phyloP scores from a whole-genome alignment of 106 monocot species.

The Dendrobium huoshanense region DNA sequence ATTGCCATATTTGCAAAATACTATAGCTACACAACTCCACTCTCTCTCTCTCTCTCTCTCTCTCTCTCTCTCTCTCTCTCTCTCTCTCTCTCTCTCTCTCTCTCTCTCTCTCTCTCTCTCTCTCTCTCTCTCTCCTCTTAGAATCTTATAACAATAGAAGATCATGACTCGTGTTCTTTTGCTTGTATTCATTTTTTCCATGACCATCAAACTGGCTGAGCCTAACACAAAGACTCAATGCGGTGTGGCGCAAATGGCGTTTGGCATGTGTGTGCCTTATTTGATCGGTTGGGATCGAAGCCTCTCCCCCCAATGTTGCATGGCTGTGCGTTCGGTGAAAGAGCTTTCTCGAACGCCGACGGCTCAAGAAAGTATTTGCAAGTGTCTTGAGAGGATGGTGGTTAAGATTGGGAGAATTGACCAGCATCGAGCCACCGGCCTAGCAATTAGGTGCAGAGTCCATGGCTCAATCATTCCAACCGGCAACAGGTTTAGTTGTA shows the following conservation, averaged over 20 bases:
- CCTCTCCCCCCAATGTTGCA: neutral
- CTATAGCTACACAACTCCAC: neutral
- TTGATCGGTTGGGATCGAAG: neutral
- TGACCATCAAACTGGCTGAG: neutral
- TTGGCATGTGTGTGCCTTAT: constrained; percentile 14
- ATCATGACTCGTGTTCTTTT: neutral
- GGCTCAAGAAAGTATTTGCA: neutral
- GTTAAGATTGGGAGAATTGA: constrained; percentile 9
- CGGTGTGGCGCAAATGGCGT: constrained; percentile 13
- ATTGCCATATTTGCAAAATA: no score
- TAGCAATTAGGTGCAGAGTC: neutral
- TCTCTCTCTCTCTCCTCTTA: neutral
- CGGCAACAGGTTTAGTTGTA: neutral
- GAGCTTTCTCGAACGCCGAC: constrained; percentile 6
- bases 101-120: neutral
- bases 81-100: neutral
- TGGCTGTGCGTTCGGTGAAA: constrained; percentile 3
- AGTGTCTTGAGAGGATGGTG: constrained; percentile 1
- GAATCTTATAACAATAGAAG: neutral
- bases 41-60: neutral
- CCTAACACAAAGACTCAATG: constrained; percentile 10
- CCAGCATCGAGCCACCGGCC: neutral
- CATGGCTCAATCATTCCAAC: neutral
- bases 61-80: neutral
- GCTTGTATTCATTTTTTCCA: neutral